phyloP scores from a whole-genome alignment of 2,329 filamentous ascomycete genomes.

The Aspergillus fumigatiaffinis region DNA sequence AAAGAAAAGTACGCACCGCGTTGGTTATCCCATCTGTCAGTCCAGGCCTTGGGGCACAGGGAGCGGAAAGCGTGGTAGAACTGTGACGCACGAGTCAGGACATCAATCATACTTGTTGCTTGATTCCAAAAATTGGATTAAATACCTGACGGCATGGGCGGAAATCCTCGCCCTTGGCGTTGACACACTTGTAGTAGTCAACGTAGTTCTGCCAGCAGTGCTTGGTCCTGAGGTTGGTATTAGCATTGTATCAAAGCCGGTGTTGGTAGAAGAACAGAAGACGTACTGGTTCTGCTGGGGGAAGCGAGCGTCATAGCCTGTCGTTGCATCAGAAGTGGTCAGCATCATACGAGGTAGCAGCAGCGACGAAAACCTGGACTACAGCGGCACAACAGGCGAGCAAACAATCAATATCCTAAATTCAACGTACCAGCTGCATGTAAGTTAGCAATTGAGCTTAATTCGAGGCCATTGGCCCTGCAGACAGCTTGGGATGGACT shows the following conservation, averaged over 20 bases:
- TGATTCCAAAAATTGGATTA: not conserved
- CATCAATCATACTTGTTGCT: not conserved
- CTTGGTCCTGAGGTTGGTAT: slow-evolving; percentile 61
- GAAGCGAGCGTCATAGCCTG: slow-evolving; percentile 98
- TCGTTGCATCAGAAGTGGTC: slow-evolving; percentile 31
- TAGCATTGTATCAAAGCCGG: slow-evolving; percentile 3
- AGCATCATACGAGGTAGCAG: slow-evolving; percentile 18
- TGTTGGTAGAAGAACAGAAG: not conserved
- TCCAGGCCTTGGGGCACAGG: slow-evolving; percentile 94
- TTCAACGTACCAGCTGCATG: slow-evolving; percentile 46
- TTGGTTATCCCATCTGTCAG: slow-evolving; percentile 93
- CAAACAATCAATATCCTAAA: slow-evolving; percentile 10
- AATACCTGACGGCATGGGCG: slow-evolving; percentile 93
- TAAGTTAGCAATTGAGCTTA: slow-evolving; percentile 39
- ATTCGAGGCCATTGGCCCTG: slow-evolving; percentile 24
- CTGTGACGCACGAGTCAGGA: slow-evolving; percentile 45
- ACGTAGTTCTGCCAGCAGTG: slow-evolving; percentile 99
- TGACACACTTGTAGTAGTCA: slow-evolving; percentile 99
- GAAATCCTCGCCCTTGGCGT: slow-evolving; percentile 98
- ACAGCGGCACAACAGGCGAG: slow-evolving; percentile 6
- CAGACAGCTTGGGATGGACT: slow-evolving; percentile 36
- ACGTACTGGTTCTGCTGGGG: slow-evolving; percentile 78
- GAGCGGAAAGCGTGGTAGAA: slow-evolving; percentile 97
- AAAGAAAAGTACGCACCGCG: slow-evolving; percentile 62
- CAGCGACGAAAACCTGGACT: slow-evolving; percentile 7